Conservation (phyloP, 352 stramenopile species). For the Aphanomyces cochlioides region DNA sequence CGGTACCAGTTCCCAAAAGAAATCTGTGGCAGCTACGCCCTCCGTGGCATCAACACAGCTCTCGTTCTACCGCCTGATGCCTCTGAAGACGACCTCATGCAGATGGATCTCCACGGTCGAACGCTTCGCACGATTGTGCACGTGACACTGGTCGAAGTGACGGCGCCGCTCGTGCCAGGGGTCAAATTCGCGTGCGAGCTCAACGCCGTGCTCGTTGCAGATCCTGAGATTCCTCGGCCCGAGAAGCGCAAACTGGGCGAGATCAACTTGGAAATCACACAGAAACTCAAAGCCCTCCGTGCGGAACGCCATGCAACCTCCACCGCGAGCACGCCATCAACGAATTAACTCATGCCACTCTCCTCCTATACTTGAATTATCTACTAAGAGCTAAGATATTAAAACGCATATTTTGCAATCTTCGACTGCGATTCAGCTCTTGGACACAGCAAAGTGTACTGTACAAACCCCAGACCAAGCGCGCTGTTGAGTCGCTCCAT, state of each 20-base stretch:
- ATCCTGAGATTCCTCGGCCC: not conserved
- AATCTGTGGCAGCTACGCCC: constrained; percentile 70
- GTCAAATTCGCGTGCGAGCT: constrained; percentile 74
- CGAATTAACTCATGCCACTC: too few species aligned
- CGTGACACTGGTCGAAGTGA: constrained; percentile 71
- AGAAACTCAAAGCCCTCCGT: not conserved
- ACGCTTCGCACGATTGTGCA: constrained; percentile 71
- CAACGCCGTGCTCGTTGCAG: constrained; percentile 39
- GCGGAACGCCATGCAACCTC: too few species aligned
- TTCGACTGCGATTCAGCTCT: too few species aligned
- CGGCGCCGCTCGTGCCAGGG: constrained; percentile 44
- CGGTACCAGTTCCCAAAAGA: constrained; percentile 88
- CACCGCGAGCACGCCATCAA: too few species aligned
- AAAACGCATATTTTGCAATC: too few species aligned
- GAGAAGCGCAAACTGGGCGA: not conserved
- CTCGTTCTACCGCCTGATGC: constrained; percentile 54
- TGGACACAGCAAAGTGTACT: too few species aligned
- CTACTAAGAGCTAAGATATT: too few species aligned
- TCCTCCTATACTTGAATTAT: too few species aligned
- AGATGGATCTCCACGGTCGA: constrained; percentile 48
- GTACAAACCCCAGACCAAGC: too few species aligned
- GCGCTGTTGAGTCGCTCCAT: too few species aligned
- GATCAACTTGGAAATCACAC: not conserved
- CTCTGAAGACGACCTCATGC: constrained; percentile 59
- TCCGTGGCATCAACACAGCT: constrained; percentile 76